These are phyloP conservation scores for Juglanconis juglandina DNA, from an alignment of 2,329 filamentous ascomycete species.

Conservation along the genomic window DNA sequence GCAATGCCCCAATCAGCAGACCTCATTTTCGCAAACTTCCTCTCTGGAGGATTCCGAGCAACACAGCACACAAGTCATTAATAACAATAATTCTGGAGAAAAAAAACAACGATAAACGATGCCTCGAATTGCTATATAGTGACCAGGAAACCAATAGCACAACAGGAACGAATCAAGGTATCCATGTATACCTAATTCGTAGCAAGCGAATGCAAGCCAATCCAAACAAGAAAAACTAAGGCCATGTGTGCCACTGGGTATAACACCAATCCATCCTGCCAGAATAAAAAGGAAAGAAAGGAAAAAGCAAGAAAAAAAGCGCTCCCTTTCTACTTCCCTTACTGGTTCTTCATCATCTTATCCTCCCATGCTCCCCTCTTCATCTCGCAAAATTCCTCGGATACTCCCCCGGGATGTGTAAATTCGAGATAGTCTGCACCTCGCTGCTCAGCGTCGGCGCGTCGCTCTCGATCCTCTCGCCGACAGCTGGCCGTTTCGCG, in stretches of 20 bases:
- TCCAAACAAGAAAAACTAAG: constrained; percentile 20
- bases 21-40: too few species aligned
- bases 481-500: constrained; percentile 4
- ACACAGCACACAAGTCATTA: too few species aligned
- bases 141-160: too few species aligned
- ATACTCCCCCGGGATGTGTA: constrained; percentile 69
- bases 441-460: constrained; percentile 17
- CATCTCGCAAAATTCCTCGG: constrained; percentile 30
- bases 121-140: too few species aligned
- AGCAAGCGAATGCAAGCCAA: constrained; percentile 1
- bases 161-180: neutral
- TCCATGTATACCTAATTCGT: neutral
- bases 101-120: too few species aligned
- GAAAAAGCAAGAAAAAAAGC: too few species aligned
- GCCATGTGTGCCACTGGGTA: constrained; percentile 5
- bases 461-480: constrained; percentile 16
- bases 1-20: too few species aligned
- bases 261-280: neutral
- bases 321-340: neutral
- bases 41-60: too few species aligned
- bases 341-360: too few species aligned
- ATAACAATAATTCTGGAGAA: too few species aligned
- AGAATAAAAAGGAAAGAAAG: neutral
- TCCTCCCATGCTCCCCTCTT: neutral
- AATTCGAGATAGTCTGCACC: constrained; percentile 56